These are phyloP conservation scores for Ceratopteris richardii DNA, from an alignment of 75 land plant genomes.

Conservation along the genomic window DNA sequence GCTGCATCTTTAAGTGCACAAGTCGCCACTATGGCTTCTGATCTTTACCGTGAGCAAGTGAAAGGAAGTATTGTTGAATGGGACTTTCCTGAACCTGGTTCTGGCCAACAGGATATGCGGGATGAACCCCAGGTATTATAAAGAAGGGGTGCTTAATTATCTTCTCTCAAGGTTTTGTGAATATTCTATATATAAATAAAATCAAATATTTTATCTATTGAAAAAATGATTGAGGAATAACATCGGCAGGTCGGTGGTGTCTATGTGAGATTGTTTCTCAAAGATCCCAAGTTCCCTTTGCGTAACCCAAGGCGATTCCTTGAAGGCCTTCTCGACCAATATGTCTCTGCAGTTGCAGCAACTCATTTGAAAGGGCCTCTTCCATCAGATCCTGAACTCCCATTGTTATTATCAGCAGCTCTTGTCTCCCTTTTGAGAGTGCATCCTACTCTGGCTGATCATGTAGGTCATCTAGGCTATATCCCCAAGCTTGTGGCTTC, in stretches of 20 bases:
- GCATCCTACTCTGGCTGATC: slow-evolving; percentile 92
- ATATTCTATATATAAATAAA: no score
- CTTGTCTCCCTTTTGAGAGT: slow-evolving; percentile 90
- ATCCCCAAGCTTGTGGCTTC: slow-evolving; percentile 97
- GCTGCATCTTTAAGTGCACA: slow-evolving; percentile 95
- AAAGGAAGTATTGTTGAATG: slow-evolving; percentile 93
- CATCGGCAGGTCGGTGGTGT: slow-evolving; percentile 94
- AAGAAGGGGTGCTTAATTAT: no score
- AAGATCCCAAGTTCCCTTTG: slow-evolving; percentile 97
- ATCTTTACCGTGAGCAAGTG: slow-evolving; percentile 88
- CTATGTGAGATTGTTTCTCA: slow-evolving; percentile 90
- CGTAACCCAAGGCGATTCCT: slow-evolving; percentile 92
- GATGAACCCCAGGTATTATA: slow-evolving; percentile 94
- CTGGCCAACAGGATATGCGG: slow-evolving; percentile 87
- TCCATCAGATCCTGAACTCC: slow-evolving; percentile 75
- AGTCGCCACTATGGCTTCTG: slow-evolving; percentile 90
- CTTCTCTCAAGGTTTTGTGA: no score
- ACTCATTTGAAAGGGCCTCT: slow-evolving; percentile 56
- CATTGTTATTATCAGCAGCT: slow-evolving; percentile 95
- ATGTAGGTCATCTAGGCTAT: slow-evolving; percentile 95
- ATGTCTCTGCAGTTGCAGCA: slow-evolving; percentile 88
- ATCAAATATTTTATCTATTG: no score
- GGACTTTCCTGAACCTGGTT: slow-evolving; percentile 96
- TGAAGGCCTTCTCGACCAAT: slow-evolving; percentile 95
- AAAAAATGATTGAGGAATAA: no score